Conservation (phyloP, 306 rosid genomes). For the Pyrus betulifolia region DNA sequence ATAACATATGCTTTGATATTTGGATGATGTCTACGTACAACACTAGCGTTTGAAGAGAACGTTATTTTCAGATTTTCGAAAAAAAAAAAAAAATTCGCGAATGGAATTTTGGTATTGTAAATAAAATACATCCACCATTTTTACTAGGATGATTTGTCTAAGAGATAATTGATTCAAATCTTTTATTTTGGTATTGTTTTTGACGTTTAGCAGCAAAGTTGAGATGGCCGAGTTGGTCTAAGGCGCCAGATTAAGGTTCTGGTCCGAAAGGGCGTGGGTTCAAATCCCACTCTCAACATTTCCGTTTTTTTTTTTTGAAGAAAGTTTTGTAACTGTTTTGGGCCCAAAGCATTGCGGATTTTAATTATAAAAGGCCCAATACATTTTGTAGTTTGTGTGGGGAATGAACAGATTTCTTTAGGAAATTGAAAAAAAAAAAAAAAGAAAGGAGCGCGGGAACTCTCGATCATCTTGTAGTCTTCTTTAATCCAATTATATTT, state of each 20-base stretch:
- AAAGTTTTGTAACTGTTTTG: neutral
- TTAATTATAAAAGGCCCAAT: neutral
- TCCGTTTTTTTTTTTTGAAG: accelerated
- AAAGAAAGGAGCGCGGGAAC: neutral
- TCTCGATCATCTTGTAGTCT: neutral
- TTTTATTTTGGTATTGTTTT: neutral
- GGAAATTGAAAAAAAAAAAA: too few relatives aligned
- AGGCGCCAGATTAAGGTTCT: constrained; percentile 45
- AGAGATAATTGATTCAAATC: neutral
- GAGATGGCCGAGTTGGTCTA: constrained; percentile 48
- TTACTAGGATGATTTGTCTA: neutral
- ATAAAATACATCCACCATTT: neutral
- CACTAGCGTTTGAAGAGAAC: neutral
- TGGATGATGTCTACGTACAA: neutral
- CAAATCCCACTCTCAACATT: constrained; percentile 39
- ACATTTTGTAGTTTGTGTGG: neutral
- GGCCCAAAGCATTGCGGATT: neutral
- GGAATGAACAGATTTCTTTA: too few relatives aligned
- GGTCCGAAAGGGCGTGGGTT: constrained; percentile 48
- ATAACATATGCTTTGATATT: neutral
- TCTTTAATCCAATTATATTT: neutral
- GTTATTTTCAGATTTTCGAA: neutral
- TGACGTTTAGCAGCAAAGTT: neutral
- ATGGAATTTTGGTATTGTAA: neutral
- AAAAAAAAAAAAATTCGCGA: neutral